Evolutionary conservation across 2,329 filamentous ascomycete species (phyloP), one percentile per base, ranked within the genome.

Genomic region (Sporothrix variecibatus): DNA sequence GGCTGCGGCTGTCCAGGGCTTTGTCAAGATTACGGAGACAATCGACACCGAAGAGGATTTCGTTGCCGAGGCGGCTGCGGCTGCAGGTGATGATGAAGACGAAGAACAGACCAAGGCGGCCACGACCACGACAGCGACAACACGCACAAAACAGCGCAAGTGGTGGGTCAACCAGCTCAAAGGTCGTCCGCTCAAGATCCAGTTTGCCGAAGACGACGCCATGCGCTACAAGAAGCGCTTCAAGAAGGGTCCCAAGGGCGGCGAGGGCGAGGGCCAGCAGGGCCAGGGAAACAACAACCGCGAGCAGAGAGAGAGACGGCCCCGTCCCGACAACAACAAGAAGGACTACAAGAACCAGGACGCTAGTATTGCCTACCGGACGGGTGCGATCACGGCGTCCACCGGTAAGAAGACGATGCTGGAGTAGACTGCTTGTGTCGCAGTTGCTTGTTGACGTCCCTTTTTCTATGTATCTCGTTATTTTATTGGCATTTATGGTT

Each of bases 181-280:
- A 71, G 94, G 95, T 38, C 89, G 96, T 40, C 88, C 91, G 76
- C 86, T 99, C 77, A 93, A 95, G 81, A 91, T 96, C 81, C 95
- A 99, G 82, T 94, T 95, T 79, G 96, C 96, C 26, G 96, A 99
- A 84, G 96, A 98, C 82, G 90, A 95, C 74, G 91, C 94, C 78
- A 90, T 90, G 46, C 87, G 96, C 74, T 99, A 99, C 83, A 95
- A 95, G 86, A 99, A 98, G 87, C 90, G 96, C 1, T 98, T 93
- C 80, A 93, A 94, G 77, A 95, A 95, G 82, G 91, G 91, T 56
- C 87, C 68, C 86, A 87, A 84, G 26, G 84, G 83, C 75, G 68
- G 73, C n/a, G 69, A 84, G 77, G 78, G 77, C 43, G 75, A 68
- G n/a, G 71, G 26, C 38, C 34, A 53, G n/a, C 38, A 31, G 68